Evolutionary conservation across 441 rosid genomes (phyloP).

Genomic region (Croton setiger): DNA sequence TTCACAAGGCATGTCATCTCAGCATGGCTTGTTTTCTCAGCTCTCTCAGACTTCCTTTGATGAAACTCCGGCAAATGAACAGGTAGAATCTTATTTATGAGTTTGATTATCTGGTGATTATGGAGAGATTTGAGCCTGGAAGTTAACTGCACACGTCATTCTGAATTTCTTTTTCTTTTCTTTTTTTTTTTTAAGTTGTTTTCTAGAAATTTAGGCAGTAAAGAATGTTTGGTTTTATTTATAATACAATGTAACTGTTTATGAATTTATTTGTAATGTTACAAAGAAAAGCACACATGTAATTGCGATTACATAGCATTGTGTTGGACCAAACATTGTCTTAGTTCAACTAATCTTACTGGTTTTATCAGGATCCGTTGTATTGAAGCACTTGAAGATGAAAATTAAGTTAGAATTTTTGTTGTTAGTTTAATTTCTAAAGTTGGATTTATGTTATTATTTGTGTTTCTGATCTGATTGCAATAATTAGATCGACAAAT

Average conservation of each 20-base stretch:
- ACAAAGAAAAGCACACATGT: too few species aligned
- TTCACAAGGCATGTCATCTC: slow-evolving; percentile 86
- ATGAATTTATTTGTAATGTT: too few species aligned
- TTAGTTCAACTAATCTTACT: not conserved
- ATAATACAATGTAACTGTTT: too few species aligned
- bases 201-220: not conserved
- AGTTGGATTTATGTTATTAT: not conserved
- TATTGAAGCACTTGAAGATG: not conserved
- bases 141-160: not conserved
- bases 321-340: too few species aligned
- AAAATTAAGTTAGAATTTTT: not conserved
- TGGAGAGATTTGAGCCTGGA: not conserved
- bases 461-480: not conserved
- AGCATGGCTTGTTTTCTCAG: slow-evolving; percentile 78
- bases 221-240: too few species aligned
- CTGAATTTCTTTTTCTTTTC: not conserved
- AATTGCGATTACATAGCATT: too few species aligned
- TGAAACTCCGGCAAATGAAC: slow-evolving; percentile 52
- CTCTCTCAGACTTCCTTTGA: slow-evolving; percentile 71
- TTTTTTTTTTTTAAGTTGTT: not conserved
- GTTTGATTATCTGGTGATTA: not conserved
- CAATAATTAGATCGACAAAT: not conserved
- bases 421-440: too few species aligned
- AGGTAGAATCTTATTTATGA: slow-evolving; percentile 39
- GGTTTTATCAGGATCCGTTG: not conserved